phyloP scores from a whole-genome alignment of 768 basidiomycete genomes.

The Kwoniella sp. region DNA sequence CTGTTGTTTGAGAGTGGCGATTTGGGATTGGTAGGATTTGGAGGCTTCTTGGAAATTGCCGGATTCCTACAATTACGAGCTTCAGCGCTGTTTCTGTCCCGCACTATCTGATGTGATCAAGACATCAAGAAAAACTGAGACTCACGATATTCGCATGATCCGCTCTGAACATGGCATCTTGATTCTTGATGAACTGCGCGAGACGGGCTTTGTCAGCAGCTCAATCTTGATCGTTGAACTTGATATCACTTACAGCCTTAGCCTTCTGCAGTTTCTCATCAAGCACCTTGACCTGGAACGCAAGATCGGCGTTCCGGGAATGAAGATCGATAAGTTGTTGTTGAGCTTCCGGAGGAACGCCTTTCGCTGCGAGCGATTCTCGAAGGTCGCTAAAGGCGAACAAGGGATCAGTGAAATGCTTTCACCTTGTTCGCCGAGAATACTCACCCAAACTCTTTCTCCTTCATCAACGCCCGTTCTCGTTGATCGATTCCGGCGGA shows the following conservation, averaged over 20 bases:
- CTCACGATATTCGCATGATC: slow-evolving; percentile 1
- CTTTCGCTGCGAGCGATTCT: slow-evolving; percentile 73
- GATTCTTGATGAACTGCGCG: slow-evolving; percentile 89
- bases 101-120: background rate
- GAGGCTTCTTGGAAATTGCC: slow-evolving; percentile 74
- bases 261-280: slow-evolving; percentile 81
- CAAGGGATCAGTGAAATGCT: background rate
- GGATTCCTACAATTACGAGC: slow-evolving; percentile 41
- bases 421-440: background rate
- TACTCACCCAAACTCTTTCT: slow-evolving; percentile 75
- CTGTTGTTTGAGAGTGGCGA: slow-evolving; percentile 69
- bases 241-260: slow-evolving; percentile 62
- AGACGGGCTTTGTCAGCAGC: too few relatives aligned
- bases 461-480: slow-evolving; percentile 81
- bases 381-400: slow-evolving; percentile 68
- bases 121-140: background rate
- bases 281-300: slow-evolving; percentile 70
- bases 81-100: background rate
- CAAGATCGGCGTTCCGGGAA: slow-evolving; percentile 72
- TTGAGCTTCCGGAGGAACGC: slow-evolving; percentile 80
- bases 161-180: slow-evolving; percentile 79
- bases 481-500: slow-evolving; percentile 86
- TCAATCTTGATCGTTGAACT: background rate
- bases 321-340: slow-evolving; percentile 72
- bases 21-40: slow-evolving; percentile 66